Conservation (phyloP, 495 filamentous ascomycete genomes). For the Talaromyces wortmannii region DNA sequence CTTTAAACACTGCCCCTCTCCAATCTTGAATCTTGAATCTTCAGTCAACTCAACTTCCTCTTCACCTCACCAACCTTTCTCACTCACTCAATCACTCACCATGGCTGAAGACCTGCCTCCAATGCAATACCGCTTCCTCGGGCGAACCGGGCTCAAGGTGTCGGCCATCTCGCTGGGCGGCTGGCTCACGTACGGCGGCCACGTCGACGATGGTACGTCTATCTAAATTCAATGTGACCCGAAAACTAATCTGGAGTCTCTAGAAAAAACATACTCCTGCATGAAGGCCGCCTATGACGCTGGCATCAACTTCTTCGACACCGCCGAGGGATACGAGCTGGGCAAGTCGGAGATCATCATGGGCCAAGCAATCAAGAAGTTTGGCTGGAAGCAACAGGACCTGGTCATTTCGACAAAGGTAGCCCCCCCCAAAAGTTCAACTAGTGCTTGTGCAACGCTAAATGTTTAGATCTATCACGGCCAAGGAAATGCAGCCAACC, state of each 20-base stretch:
- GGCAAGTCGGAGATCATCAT: constrained; percentile 70
- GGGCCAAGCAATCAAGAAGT: constrained; percentile 58
- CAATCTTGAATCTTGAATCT: no score
- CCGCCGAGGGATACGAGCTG: constrained; percentile 49
- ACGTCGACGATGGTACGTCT: constrained; percentile 57
- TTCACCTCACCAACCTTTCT: background rate
- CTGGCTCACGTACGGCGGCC: constrained; percentile 73
- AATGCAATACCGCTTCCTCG: constrained; percentile 73
- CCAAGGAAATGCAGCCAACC: constrained; percentile 48
- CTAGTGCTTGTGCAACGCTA: no score
- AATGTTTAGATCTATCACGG: constrained; percentile 59
- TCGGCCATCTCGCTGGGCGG: constrained; percentile 68
- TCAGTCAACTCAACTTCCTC: no score
- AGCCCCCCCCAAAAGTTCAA: no score
- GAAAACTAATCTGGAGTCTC: no score
- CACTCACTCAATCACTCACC: background rate
- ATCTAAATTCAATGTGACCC: background rate
- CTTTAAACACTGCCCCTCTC: no score
- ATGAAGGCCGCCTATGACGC: constrained; percentile 71
- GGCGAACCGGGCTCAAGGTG: constrained; percentile 68
- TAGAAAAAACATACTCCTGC: constrained; percentile 58
- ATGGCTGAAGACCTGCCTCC: constrained; percentile 35
- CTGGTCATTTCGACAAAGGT: constrained; percentile 83
- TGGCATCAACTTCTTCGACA: constrained; percentile 70
- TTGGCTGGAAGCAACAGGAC: constrained; percentile 67